These are phyloP conservation scores for Steccherinum ochraceum DNA, from an alignment of 768 basidiomycete genomes.

Conservation along the genomic window DNA sequence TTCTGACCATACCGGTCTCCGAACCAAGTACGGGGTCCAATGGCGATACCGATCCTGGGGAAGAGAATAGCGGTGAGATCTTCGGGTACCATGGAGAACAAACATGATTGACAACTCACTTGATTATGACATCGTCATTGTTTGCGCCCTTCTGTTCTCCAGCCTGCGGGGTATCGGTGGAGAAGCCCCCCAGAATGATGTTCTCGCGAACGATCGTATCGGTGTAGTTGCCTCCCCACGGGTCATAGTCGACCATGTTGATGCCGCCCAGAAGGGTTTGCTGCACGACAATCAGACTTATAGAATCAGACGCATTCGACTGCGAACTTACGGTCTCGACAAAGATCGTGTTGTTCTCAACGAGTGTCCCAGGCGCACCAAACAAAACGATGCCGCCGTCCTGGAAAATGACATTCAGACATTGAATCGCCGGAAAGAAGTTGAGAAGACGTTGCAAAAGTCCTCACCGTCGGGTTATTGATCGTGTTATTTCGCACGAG, in stretches of 20 bases:
- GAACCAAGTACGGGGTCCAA: slow-evolving; percentile 77
- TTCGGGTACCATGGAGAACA: not conserved
- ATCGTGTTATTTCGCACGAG: slow-evolving; percentile 64
- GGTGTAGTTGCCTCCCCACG: slow-evolving; percentile 61
- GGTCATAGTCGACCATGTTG: slow-evolving; percentile 68
- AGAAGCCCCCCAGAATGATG: slow-evolving; percentile 61
- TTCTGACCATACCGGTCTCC: slow-evolving; percentile 50
- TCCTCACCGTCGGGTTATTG: slow-evolving; percentile 48
- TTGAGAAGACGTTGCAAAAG: not conserved
- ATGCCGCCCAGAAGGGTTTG: slow-evolving; percentile 70
- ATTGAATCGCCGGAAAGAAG: no score
- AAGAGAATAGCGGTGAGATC: not conserved
- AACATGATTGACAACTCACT: slow-evolving; percentile 36
- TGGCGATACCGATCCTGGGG: slow-evolving; percentile 68
- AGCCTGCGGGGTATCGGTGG: slow-evolving; percentile 36
- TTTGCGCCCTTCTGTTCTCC: slow-evolving; percentile 49
- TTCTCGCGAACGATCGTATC: slow-evolving; percentile 65
- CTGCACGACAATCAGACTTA: slow-evolving; percentile 25
- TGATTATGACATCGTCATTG: slow-evolving; percentile 55
- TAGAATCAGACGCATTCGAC: not conserved
- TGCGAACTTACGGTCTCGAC: slow-evolving; percentile 49
- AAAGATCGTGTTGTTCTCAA: slow-evolving; percentile 76
- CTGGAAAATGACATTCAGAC: slow-evolving; percentile 8
- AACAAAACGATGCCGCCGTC: slow-evolving; percentile 80
- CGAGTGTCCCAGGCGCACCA: slow-evolving; percentile 64